Evolutionary conservation across 768 basidiomycete genomes (phyloP), one percentile per base, ranked within the genome.

Genomic region (Megacollybia marginata): DNA sequence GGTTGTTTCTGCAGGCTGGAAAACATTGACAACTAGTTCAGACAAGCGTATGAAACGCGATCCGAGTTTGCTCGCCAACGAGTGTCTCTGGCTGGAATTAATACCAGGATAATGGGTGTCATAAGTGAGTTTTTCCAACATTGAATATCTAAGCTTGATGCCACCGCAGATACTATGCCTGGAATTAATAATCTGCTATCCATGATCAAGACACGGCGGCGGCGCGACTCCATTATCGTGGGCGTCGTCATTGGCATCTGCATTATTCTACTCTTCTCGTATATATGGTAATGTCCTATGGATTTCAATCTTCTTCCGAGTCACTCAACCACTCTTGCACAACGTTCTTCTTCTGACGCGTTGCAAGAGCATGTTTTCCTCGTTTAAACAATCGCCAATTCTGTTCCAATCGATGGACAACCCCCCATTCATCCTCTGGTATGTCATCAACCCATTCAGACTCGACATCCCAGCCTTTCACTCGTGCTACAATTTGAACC

Each of bases 11-110:
- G 48, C 20, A 31, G 48, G 35, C 33, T 48, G 33, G 35, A 46
- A 43, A 52, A 45, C 40, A 32, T 33, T 48, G 50, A 28, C 31
- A 42, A 28, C 34, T 47, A 48, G 52, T 20, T 13, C 62, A 97
- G 93, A 42, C 96, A 98, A 81, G 96, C 95, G 28, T 94, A 97
- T 61, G 96, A 92, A 61, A 97, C 95, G 3, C 84, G 96, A 31
- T 80, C 90, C 18, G 95, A 97, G 66, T 97, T 99, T 67, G 70
- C 78, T 23, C 78, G 82, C 42, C 96, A 99, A 65, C 75, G 92
- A 32, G 65, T 74, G 10, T 80, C 86, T 18, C 67, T 99, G 36
- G 69, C 80, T 9, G 75, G 82, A 13, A 90, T 99, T 55, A 92
- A 91, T 66, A 73, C 81, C 12, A 80, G 94, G 28, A 92, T 99